Evolutionary conservation across 169 alveolate genomes (phyloP).

Genomic region (Plasmodium gonderi): DNA sequence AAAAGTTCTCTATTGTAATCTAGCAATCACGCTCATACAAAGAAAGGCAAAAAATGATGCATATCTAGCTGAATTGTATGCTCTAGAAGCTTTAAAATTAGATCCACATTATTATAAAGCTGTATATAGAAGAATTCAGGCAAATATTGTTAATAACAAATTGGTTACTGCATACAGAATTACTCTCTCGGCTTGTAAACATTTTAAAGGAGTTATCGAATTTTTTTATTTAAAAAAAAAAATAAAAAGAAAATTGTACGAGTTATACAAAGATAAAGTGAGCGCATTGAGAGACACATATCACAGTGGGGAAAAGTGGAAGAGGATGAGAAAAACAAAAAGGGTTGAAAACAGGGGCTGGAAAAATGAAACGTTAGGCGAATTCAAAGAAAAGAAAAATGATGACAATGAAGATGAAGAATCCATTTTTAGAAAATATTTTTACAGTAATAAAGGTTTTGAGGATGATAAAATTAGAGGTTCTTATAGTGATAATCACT

Average conservation of each 20-base stretch:
- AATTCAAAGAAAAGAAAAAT: neutral
- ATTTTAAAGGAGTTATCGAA: slow-evolving; percentile 15
- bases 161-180: slow-evolving; percentile 24
- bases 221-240: slow-evolving; percentile 25
- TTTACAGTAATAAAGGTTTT: neutral
- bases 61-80: slow-evolving; percentile 23
- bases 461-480: too few relatives aligned
- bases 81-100: slow-evolving; percentile 31
- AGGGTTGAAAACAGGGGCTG: neutral
- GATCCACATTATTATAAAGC: slow-evolving; percentile 33
- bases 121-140: slow-evolving; percentile 46
- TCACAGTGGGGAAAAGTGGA: neutral
- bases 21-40: slow-evolving; percentile 19
- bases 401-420: neutral
- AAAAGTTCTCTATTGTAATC: slow-evolving; percentile 22
- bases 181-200: slow-evolving; percentile 21
- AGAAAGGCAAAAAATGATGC: slow-evolving; percentile 44
- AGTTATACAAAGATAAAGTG: slow-evolving; percentile 4
- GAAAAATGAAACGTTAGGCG: neutral
- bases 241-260: slow-evolving; percentile 3
- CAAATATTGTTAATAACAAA: slow-evolving; percentile 18
- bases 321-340: neutral
- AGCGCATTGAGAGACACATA: neutral
- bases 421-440: neutral
- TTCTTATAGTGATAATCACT: too few relatives aligned